These are phyloP conservation scores for Mycena venus DNA, from an alignment of 768 basidiomycete species.

Conservation along the genomic window DNA sequence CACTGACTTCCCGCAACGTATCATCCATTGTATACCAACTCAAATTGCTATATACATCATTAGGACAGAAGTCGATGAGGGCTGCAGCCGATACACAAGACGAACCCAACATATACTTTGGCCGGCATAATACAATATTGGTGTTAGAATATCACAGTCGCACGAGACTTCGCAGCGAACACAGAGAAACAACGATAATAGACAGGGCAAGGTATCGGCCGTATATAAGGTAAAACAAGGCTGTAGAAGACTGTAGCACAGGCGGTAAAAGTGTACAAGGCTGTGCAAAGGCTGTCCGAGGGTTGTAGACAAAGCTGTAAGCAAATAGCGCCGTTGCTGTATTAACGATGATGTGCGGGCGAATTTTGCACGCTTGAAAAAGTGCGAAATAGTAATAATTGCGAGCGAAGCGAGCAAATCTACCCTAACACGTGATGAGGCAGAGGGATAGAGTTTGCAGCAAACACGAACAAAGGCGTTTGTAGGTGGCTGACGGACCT, in stretches of 20 bases:
- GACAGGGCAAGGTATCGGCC: background rate
- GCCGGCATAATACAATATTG: constrained; percentile 77
- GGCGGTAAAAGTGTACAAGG: background rate
- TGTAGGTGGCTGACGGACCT: no score
- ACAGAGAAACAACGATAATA: background rate
- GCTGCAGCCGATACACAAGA: constrained; percentile 70
- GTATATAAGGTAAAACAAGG: background rate
- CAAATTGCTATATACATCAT: constrained; percentile 81
- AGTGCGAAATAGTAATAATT: no score
- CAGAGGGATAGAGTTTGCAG: no score
- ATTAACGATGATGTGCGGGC: no score
- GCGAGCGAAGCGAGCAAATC: no score
- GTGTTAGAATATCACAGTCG: constrained; percentile 21
- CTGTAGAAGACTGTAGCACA: no score
- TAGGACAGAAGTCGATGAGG: constrained; percentile 57
- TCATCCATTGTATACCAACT: constrained; percentile 98
- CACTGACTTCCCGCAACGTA: constrained; percentile 87
- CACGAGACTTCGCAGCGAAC: background rate
- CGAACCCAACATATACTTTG: constrained; percentile 96
- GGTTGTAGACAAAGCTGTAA: background rate
- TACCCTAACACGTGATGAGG: no score
- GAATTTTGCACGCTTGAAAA: no score
- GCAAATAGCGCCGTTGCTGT: background rate
- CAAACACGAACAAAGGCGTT: no score
- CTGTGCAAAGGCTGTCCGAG: background rate